These are phyloP conservation scores for Colletotrichum endophyticum DNA, from an alignment of 2,329 filamentous ascomycete genomes.

Conservation along the genomic window DNA sequence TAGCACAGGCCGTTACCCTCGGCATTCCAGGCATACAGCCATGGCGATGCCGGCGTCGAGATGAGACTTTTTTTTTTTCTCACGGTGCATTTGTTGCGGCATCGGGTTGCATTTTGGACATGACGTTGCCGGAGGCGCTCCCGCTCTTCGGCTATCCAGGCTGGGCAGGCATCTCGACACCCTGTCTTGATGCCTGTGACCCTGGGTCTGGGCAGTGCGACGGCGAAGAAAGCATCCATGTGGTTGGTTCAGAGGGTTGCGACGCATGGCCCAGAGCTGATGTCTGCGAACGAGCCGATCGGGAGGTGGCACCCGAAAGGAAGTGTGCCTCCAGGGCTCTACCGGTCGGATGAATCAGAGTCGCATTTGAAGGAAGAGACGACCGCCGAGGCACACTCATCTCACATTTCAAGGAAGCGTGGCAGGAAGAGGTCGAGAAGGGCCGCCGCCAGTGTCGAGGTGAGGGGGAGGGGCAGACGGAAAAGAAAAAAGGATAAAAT, in stretches of 20 bases:
- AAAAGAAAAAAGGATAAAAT: background rate
- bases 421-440: background rate
- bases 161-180: background rate
- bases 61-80: background rate
- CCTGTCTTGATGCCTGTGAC: background rate
- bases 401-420: background rate
- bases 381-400: background rate
- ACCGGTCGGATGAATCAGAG: background rate
- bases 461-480: background rate
- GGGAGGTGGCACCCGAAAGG: background rate
- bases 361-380: background rate
- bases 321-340: background rate
- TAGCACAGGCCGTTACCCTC: background rate
- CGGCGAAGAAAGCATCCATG: background rate
- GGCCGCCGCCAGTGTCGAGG: background rate
- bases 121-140: slow-evolving; percentile 1
- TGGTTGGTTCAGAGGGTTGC: background rate
- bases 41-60: background rate
- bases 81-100: background rate
- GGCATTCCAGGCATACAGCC: background rate
- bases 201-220: background rate
- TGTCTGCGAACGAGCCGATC: background rate
- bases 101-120: background rate
- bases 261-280: background rate
- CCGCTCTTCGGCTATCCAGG: background rate